phyloP scores from a whole-genome alignment of 2,329 filamentous ascomycete genomes.

The Cyphellophora europaea region DNA sequence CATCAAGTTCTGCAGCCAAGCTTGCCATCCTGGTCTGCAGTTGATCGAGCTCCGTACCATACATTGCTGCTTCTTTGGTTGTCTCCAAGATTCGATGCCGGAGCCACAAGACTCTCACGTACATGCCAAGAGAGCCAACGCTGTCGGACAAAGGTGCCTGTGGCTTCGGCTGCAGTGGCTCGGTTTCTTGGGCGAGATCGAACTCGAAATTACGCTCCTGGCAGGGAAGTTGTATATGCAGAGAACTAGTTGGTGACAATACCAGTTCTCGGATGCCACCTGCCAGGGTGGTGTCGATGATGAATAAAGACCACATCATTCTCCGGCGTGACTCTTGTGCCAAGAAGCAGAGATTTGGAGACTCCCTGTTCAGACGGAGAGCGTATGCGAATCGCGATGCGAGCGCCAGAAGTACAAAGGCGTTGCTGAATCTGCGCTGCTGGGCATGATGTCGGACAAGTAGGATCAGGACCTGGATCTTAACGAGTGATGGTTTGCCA shows the following conservation, averaged over 20 bases:
- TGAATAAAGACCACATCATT: constrained; percentile 42
- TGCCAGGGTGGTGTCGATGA: constrained; percentile 40
- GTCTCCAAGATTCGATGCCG: constrained; percentile 4
- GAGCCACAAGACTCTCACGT: constrained; percentile 6
- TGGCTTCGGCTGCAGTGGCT: constrained; percentile 5
- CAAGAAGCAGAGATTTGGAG: constrained; percentile 30
- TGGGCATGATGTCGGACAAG: constrained; percentile 10
- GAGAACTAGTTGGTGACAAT: constrained; percentile 33
- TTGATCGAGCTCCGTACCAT: not conserved
- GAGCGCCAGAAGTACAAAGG: constrained; percentile 13
- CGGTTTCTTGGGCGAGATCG: constrained; percentile 8
- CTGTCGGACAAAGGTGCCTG: not conserved
- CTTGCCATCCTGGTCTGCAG: not conserved
- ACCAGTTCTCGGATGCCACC: constrained; percentile 39
- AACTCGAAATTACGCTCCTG: constrained; percentile 44
- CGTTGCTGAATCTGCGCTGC: constrained; percentile 9
- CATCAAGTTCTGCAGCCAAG: constrained; percentile 4
- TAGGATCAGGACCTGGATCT: constrained; percentile 11
- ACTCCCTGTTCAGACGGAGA: constrained; percentile 41
- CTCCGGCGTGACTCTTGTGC: constrained; percentile 37
- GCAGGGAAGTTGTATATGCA: constrained; percentile 40
- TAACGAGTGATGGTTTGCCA: constrained; percentile 9
- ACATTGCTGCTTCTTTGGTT: not conserved
- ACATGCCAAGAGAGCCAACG: constrained; percentile 3
- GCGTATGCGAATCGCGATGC: constrained; percentile 33